Percentiles rank a stretch among this genome's conserved stretches.
phyloP scores from a whole-genome alignment of 352 stramenopile species.

The Globisporangium okanoganense region DNA sequence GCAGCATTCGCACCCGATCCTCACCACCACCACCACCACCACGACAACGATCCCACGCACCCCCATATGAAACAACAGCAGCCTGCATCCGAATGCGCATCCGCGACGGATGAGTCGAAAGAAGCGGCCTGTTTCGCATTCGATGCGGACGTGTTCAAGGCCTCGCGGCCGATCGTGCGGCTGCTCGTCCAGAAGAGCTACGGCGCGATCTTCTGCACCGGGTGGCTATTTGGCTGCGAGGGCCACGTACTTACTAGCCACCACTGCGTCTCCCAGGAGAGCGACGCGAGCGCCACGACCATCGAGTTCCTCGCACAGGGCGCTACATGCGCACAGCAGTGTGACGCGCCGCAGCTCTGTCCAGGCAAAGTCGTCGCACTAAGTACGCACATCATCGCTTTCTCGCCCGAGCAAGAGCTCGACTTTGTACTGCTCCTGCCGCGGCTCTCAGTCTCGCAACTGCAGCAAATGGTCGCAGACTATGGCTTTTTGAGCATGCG shows the following conservation, averaged over 20 bases:
- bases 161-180: conserved; percentile 24
- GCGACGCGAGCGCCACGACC: conserved; percentile 26
- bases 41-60: neutral
- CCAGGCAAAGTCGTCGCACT: conserved; percentile 28
- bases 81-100: conserved; percentile 9
- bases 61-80: neutral
- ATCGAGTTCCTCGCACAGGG: conserved; percentile 51
- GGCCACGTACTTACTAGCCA: conserved; percentile 56
- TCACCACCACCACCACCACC: neutral
- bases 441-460: conserved; percentile 9
- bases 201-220: conserved; percentile 45
- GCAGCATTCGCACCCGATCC: neutral
- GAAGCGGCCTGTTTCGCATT: conserved; percentile 25
- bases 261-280: conserved; percentile 37
- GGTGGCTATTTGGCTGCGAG: conserved; percentile 48
- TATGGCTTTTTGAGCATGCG: conserved; percentile 50
- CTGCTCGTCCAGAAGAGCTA: conserved; percentile 41
- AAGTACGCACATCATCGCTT: conserved; percentile 28
- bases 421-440: conserved; percentile 43
- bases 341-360: conserved; percentile 25
- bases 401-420: conserved; percentile 19
- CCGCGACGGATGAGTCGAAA: conserved; percentile 18
- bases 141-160: conserved; percentile 14
- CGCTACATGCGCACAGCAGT: conserved; percentile 17
- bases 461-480: conserved; percentile 16